These are phyloP conservation scores for Cenchrus americanus DNA, from an alignment of 176 grass and related monocot species.

Conservation along the genomic window DNA sequence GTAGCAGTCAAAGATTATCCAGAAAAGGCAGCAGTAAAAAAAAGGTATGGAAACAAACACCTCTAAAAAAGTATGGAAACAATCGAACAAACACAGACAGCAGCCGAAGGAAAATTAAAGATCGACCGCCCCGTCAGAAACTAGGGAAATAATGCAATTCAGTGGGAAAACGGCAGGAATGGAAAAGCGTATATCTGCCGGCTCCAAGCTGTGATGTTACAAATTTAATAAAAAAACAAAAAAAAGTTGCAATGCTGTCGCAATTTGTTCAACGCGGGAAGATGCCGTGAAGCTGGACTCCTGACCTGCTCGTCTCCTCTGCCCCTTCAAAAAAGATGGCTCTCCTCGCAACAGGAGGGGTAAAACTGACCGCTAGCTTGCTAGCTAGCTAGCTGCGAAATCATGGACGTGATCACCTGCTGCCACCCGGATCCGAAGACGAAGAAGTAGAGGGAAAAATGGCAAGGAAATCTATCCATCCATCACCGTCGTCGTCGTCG, in stretches of 20 bases:
- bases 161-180: no score
- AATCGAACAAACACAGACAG: not conserved
- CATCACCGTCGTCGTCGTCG: no score
- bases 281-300: no score
- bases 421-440: conserved; percentile 17
- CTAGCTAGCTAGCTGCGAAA: not conserved
- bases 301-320: not conserved
- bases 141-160: no score
- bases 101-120: not conserved
- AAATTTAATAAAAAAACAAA: no score
- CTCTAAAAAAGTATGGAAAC: no score
- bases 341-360: not conserved
- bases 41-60: no score
- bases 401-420: not conserved
- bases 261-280: no score
- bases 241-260: no score
- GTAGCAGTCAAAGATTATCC: not conserved
- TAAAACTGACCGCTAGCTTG: not conserved
- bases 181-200: no score
- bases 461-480: not conserved
- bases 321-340: conserved; percentile 27
- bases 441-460: no score
- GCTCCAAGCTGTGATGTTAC: no score
- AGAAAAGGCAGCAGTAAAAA: not conserved
- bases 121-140: not conserved